Percentiles rank a stretch among this genome's conserved stretches.
Evolutionary conservation across 441 rosid genomes (phyloP).

Genomic region (Dalechampia spathulata): DNA sequence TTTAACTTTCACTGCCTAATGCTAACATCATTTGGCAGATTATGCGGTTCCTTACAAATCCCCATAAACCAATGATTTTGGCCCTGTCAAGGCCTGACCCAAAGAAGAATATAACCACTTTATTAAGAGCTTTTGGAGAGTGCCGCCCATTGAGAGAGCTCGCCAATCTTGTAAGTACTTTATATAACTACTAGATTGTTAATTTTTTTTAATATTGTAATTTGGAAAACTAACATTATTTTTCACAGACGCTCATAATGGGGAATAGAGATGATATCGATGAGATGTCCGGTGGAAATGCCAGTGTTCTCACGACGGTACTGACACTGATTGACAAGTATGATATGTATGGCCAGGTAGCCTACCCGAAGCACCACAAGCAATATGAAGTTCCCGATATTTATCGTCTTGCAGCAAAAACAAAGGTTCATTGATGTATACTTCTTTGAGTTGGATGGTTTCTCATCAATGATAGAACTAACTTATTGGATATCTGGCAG

Average conservation of each 20-base stretch:
- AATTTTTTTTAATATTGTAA: background rate
- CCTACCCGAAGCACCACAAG: constrained; percentile 97
- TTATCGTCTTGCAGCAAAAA: constrained; percentile 82
- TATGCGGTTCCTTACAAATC: constrained; percentile 88
- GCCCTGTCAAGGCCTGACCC: constrained; percentile 97
- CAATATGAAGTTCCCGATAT: constrained; percentile 95
- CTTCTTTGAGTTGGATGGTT: constrained; percentile 9
- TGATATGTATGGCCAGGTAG: constrained; percentile 89
- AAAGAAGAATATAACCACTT: constrained; percentile 92
- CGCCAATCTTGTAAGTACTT: constrained; percentile 72
- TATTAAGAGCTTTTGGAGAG: constrained; percentile 90
- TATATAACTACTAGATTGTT: background rate
- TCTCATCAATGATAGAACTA: constrained; percentile 4
- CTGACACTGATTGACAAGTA: constrained; percentile 85
- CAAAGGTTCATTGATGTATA: constrained; percentile 43
- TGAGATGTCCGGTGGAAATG: constrained; percentile 72
- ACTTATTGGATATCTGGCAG: constrained; percentile 26
- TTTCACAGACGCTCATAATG: constrained; percentile 79
- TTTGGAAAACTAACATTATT: constrained; percentile 10
- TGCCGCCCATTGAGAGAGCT: constrained; percentile 90
- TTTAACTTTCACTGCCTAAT: constrained; percentile 5
- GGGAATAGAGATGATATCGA: constrained; percentile 94
- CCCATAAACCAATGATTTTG: constrained; percentile 95
- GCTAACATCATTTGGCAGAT: constrained; percentile 35
- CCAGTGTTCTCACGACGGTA: constrained; percentile 79